phyloP scores from a whole-genome alignment of 1,139 yeast species.

The Yamadazyma pseudoaaseri region DNA sequence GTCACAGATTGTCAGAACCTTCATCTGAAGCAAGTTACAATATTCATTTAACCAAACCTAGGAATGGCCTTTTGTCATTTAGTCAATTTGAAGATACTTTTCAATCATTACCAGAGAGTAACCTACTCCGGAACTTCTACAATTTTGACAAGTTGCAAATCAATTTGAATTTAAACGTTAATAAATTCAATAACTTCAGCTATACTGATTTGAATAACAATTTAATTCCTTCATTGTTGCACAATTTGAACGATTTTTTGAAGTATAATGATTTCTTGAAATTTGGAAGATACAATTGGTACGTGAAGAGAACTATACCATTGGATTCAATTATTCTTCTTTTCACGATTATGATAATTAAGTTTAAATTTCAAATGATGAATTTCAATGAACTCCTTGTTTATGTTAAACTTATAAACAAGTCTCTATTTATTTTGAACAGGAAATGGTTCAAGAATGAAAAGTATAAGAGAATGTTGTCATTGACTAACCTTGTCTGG shows the following conservation, averaged over 20 bases:
- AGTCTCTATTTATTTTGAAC: constrained; percentile 42
- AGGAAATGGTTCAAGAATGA: constrained; percentile 49
- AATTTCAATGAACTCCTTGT: constrained; percentile 31
- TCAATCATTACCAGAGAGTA: constrained; percentile 38
- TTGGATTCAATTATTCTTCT: constrained; percentile 57
- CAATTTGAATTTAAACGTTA: constrained; percentile 35
- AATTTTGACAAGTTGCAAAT: constrained; percentile 31
- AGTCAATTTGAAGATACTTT: constrained; percentile 44
- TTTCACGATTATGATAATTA: constrained; percentile 52
- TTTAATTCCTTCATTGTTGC: constrained; percentile 56
- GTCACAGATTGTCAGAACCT: not conserved
- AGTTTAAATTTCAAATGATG: constrained; percentile 47
- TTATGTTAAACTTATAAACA: constrained; percentile 41
- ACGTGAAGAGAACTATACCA: constrained; percentile 57
- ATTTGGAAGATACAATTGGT: constrained; percentile 58
- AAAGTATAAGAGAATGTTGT: constrained; percentile 46
- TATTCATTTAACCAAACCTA: constrained; percentile 18
- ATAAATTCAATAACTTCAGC: constrained; percentile 33
- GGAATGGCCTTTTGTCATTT: constrained; percentile 30
- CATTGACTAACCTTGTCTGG: constrained; percentile 45
- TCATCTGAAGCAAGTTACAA: constrained; percentile 11
- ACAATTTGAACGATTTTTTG: constrained; percentile 54
- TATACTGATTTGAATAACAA: constrained; percentile 53
- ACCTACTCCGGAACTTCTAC: constrained; percentile 34
- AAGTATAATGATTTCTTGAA: constrained; percentile 48